Percentiles rank a stretch among this genome's conserved stretches.
Conservation (phyloP, 2,329 filamentous ascomycete species). For the Fusarium verticillioides region DNA sequence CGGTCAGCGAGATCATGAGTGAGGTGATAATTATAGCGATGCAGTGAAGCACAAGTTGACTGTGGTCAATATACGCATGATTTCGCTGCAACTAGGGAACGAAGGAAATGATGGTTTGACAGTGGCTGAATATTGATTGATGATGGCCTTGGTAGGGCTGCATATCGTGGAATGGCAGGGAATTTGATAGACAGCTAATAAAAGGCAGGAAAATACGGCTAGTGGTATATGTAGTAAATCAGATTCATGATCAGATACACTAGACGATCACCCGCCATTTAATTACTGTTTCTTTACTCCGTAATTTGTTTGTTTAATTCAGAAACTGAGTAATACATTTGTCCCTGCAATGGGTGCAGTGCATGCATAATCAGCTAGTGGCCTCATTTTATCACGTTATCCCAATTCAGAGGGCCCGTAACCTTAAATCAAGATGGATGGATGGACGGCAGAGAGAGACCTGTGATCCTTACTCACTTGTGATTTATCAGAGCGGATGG, state of each 20-base stretch:
- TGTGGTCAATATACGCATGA: not conserved
- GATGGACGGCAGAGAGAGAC: slow-evolving; percentile 1
- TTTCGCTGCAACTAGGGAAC: not conserved
- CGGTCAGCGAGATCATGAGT: not conserved
- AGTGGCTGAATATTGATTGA: slow-evolving; percentile 23
- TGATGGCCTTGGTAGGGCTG: slow-evolving; percentile 3
- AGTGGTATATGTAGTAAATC: not conserved
- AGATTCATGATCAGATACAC: not conserved
- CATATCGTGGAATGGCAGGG: slow-evolving; percentile 23
- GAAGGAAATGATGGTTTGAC: not conserved
- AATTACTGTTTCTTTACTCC: not conserved
- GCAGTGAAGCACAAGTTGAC: slow-evolving; percentile 1
- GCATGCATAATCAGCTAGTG: slow-evolving; percentile 5
- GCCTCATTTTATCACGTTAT: slow-evolving; percentile 4
- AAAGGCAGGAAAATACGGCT: not conserved
- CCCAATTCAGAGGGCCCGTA: not conserved
- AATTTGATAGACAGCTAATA: not conserved
- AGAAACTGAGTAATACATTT: not conserved
- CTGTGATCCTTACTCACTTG: not conserved
- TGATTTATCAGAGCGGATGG: not conserved
- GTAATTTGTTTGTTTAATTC: not conserved
- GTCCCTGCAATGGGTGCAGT: not conserved
- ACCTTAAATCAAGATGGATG: slow-evolving; percentile 8
- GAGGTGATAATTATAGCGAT: slow-evolving; percentile 2
- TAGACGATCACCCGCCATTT: not conserved